phyloP scores from a whole-genome alignment of 805 yeast species.

The Wickerhamiella sorbophila region DNA sequence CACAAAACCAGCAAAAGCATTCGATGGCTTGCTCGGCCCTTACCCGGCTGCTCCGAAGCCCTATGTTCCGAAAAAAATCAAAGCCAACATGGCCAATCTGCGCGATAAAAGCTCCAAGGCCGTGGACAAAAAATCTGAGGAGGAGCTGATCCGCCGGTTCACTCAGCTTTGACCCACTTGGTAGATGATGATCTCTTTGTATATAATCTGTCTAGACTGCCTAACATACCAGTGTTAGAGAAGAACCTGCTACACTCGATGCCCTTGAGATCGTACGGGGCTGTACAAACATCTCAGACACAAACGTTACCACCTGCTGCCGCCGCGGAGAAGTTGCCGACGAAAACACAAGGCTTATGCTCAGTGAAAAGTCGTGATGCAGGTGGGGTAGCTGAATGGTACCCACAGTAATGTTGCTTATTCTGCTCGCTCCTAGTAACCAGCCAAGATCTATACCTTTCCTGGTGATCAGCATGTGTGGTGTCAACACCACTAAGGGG shows the following conservation, averaged over 20 bases:
- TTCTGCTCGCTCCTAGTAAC: not conserved
- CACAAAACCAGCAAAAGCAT: slow-evolving; percentile 52
- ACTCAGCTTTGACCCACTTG: not conserved
- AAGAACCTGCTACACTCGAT: too few species aligned
- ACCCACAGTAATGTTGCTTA: not conserved
- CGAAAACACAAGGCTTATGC: not conserved
- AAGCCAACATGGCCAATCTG: slow-evolving; percentile 34
- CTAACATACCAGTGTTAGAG: too few species aligned
- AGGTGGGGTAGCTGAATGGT: not conserved
- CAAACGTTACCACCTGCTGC: not conserved
- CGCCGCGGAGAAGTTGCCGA: not conserved
- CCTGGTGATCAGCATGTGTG: not conserved
- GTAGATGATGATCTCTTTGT: not conserved
- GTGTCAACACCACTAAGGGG: not conserved
- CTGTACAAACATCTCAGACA: not conserved
- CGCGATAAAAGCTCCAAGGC: slow-evolving; percentile 26
- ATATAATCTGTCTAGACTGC: not conserved
- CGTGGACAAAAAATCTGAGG: slow-evolving; percentile 20
- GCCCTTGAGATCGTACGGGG: too few species aligned
- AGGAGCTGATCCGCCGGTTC: slow-evolving; percentile 24
- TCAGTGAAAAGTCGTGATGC: not conserved
- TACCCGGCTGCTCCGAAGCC: slow-evolving; percentile 49
- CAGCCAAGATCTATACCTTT: not conserved
- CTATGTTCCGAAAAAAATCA: slow-evolving; percentile 40
- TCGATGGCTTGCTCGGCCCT: slow-evolving; percentile 55